A percentile compares a stretch with the other conserved stretches of the same genome.
Evolutionary conservation across 1,284 basidiomycete genomes (phyloP).

Genomic region (Moesziomyces globuligerus): DNA sequence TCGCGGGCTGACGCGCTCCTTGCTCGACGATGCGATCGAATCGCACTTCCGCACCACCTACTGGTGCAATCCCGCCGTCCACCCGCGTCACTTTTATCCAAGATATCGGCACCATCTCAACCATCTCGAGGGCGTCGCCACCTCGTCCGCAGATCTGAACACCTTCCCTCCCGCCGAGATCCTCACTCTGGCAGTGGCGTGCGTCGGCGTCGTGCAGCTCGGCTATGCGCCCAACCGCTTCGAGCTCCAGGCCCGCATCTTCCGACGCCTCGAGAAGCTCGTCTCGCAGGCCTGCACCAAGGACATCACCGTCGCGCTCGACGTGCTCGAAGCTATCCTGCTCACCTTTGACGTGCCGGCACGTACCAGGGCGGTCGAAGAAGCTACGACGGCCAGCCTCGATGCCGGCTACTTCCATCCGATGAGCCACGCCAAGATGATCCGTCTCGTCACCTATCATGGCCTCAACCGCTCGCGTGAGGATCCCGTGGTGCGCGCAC

Average conservation of each 20-base stretch:
- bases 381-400: conserved; percentile 23
- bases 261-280: conserved; percentile 29
- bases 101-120: conserved; percentile 24
- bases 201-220: conserved; percentile 36
- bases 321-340: conserved; percentile 36
- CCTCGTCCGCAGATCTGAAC: conserved; percentile 13
- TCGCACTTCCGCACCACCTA: conserved; percentile 35
- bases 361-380: conserved; percentile 22
- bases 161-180: conserved; percentile 30
- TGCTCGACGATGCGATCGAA: conserved; percentile 28
- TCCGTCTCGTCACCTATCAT: conserved; percentile 31
- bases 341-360: conserved; percentile 30
- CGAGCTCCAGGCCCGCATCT: conserved; percentile 44
- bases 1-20: conserved; percentile 29
- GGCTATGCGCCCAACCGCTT: conserved; percentile 24
- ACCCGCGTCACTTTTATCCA: conserved; percentile 32
- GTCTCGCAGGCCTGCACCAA: conserved; percentile 30
- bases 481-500: conserved; percentile 31
- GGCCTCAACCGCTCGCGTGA: conserved; percentile 41
- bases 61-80: conserved; percentile 39
- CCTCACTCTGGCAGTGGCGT: conserved; percentile 34
- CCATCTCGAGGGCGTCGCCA: conserved; percentile 21
- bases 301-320: conserved; percentile 29
- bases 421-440: conserved; percentile 41
- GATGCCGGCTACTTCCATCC: conserved; percentile 38